Conservation (phyloP, 495 filamentous ascomycete genomes). For the Barbatosphaeria neglecta region DNA sequence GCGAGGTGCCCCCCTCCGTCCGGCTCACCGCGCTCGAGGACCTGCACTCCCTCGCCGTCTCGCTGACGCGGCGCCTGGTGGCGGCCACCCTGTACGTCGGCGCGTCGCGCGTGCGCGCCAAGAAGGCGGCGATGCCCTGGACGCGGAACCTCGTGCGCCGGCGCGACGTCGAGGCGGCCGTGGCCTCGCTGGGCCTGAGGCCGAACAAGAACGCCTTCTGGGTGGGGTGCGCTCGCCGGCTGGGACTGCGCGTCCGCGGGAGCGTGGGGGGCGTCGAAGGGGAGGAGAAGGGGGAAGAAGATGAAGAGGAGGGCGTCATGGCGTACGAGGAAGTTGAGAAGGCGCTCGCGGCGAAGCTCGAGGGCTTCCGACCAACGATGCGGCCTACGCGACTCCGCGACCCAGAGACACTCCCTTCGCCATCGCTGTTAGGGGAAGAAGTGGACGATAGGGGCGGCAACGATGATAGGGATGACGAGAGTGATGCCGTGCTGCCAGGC, state of each 20-base stretch:
- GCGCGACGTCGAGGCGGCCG: conserved; percentile 55
- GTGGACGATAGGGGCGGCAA: no score
- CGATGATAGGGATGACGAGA: no score
- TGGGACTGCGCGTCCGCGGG: conserved; percentile 46
- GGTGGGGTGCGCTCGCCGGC: conserved; percentile 45
- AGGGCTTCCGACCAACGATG: no score
- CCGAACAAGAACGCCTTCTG: conserved; percentile 41
- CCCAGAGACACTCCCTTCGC: no score
- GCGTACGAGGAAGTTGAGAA: conserved; percentile 10
- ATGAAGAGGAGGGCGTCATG: conserved; percentile 7
- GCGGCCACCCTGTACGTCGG: conserved; percentile 56
- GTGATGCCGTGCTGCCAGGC: no score
- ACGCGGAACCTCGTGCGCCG: conserved; percentile 30
- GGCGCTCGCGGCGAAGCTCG: no score
- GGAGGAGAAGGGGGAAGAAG: conserved; percentile 8
- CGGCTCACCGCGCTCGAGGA: conserved; percentile 57
- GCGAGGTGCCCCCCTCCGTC: conserved; percentile 48
- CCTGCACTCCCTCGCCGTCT: conserved; percentile 56
- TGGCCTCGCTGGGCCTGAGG: conserved; percentile 41
- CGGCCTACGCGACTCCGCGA: no score
- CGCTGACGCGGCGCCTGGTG: conserved; percentile 56
- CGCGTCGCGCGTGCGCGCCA: conserved; percentile 38
- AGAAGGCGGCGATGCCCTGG: conserved; percentile 19
- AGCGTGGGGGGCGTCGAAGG: conserved; percentile 8
- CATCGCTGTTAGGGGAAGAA: no score